Conservation (phyloP, 2,329 filamentous ascomycete genomes). For the Pseudogymnoascus sp. region DNA sequence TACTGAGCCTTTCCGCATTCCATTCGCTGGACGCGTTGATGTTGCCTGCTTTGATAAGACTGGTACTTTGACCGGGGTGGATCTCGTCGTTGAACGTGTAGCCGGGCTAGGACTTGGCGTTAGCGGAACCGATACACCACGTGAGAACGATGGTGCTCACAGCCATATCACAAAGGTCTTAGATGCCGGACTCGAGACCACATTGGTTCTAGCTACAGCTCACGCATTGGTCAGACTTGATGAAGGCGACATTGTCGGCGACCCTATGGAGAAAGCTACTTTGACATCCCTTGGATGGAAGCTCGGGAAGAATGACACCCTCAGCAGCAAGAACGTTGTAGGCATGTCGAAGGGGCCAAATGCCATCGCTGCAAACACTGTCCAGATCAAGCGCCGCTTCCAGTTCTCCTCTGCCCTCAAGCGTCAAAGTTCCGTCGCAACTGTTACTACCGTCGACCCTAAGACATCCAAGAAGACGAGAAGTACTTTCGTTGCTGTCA, state of each 20-base stretch:
- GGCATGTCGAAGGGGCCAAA: slow-evolving; percentile 39
- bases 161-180: slow-evolving; percentile 67
- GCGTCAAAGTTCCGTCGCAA: slow-evolving; percentile 89
- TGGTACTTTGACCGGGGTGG: slow-evolving; percentile 90
- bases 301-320: slow-evolving; percentile 80
- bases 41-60: slow-evolving; percentile 99
- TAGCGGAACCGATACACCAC: slow-evolving; percentile 54
- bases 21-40: slow-evolving; percentile 90
- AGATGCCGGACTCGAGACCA: slow-evolving; percentile 71
- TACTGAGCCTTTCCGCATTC: slow-evolving; percentile 97
- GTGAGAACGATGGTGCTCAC: slow-evolving; percentile 75
- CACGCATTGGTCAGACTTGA: slow-evolving; percentile 95
- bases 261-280: slow-evolving; percentile 98
- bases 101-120: slow-evolving; percentile 76
- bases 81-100: slow-evolving; percentile 93
- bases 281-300: slow-evolving; percentile 84
- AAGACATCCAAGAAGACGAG: slow-evolving; percentile 69
- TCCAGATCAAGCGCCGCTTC: slow-evolving; percentile 94
- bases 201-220: slow-evolving; percentile 86
- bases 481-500: slow-evolving; percentile 89
- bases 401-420: slow-evolving; percentile 97
- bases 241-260: slow-evolving; percentile 93
- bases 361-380: slow-evolving; percentile 57
- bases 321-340: slow-evolving; percentile 59
- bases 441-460: slow-evolving; percentile 64